Evolutionary conservation across 2,329 filamentous ascomycete genomes (phyloP).

Genomic region (Gaeumannomyces sp.): DNA sequence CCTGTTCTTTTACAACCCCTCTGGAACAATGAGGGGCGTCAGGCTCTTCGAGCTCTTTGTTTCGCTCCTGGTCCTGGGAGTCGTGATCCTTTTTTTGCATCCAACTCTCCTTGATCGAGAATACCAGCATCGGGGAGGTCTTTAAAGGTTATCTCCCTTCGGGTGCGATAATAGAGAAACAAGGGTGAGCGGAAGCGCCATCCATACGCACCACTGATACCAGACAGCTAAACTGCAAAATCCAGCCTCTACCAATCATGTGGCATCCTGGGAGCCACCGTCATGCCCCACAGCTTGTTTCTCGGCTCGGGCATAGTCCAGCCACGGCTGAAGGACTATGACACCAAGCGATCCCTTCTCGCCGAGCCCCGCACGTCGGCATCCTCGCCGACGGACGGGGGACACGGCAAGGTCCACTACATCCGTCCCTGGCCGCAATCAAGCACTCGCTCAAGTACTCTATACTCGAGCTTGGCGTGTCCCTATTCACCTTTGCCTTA

Average conservation of each 20-base stretch:
- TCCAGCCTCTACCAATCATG: constrained; percentile 57
- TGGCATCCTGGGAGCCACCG: constrained; percentile 70
- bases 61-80: constrained; percentile 51
- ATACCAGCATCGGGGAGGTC: constrained; percentile 50
- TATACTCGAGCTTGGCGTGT: constrained; percentile 61
- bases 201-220: neutral
- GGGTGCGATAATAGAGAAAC: constrained; percentile 46
- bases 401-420: constrained; percentile 39
- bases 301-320: constrained; percentile 66
- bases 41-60: constrained; percentile 62
- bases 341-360: constrained; percentile 53
- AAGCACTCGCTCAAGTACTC: constrained; percentile 68
- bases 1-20: constrained; percentile 58
- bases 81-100: constrained; percentile 66
- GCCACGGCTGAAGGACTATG: constrained; percentile 58
- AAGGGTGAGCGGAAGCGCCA: constrained; percentile 35
- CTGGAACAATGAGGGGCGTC: constrained; percentile 51
- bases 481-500: constrained; percentile 75
- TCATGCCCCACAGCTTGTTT: constrained; percentile 65
- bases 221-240: constrained; percentile 29
- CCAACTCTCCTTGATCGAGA: constrained; percentile 55
- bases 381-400: neutral
- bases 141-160: constrained; percentile 62
- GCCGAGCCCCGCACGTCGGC: constrained; percentile 32
- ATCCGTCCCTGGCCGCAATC: constrained; percentile 65